Conservation (phyloP, 2,329 filamentous ascomycete species). For the Botrytis porri region DNA sequence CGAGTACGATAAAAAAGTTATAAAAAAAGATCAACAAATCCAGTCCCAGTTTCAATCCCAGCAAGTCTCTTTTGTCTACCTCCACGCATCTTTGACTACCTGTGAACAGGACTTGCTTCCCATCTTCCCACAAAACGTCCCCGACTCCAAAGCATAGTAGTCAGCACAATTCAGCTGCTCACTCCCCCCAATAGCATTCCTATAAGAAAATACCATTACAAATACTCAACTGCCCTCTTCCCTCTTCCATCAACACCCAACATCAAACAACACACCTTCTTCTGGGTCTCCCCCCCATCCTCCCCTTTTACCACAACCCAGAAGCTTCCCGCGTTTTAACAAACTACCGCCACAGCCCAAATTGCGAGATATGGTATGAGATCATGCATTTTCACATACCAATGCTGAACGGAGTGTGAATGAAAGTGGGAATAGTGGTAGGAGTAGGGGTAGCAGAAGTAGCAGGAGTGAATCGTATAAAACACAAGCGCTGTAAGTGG, state of each 20-base stretch:
- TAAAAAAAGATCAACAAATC: too few relatives aligned
- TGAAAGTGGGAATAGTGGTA: too few relatives aligned
- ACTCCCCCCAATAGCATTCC: neutral
- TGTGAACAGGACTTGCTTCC: neutral
- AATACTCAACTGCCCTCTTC: too few relatives aligned
- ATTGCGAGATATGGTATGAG: neutral
- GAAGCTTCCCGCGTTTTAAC: neutral
- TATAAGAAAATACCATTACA: too few relatives aligned
- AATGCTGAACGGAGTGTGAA: neutral
- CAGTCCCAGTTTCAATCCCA: neutral
- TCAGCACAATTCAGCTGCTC: neutral
- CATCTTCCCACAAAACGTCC: neutral
- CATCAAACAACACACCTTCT: neutral
- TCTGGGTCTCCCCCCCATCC: too few relatives aligned
- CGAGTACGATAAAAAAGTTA: too few relatives aligned
- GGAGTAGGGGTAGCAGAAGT: neutral
- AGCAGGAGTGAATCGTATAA: neutral
- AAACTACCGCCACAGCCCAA: neutral
- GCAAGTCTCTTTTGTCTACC: too few relatives aligned
- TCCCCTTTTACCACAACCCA: too few relatives aligned
- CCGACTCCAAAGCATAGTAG: neutral
- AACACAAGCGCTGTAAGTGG: too few relatives aligned
- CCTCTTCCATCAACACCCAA: neutral
- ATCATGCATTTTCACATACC: neutral
- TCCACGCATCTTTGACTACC: neutral